Evolutionary conservation across 1,139 yeast species (phyloP).

Genomic region (Sugiyamaella pinicola): DNA sequence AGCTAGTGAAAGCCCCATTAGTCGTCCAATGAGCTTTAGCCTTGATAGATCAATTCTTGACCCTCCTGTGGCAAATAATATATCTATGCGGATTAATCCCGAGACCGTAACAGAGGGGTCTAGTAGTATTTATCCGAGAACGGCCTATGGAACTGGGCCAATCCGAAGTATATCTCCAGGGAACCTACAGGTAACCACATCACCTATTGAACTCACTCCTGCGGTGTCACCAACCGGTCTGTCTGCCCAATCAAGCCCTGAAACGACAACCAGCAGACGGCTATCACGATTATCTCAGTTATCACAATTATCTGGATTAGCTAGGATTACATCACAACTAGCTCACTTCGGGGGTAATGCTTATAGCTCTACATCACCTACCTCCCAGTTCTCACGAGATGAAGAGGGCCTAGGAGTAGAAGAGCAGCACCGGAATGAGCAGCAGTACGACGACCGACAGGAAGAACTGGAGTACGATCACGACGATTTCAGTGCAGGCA

Average conservation of each 20-base stretch:
- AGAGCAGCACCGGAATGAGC: neutral
- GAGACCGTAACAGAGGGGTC: neutral
- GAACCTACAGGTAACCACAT: neutral
- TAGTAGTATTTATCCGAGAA: too few species aligned
- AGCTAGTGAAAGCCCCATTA: neutral
- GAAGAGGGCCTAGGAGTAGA: neutral
- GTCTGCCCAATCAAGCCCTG: neutral
- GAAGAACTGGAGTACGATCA: too few species aligned
- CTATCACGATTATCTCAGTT: conserved; percentile 14
- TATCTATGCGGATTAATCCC: too few species aligned
- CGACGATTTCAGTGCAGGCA: too few species aligned
- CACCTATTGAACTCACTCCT: neutral
- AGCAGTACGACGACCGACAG: too few species aligned
- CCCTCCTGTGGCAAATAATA: too few species aligned
- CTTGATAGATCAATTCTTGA: neutral
- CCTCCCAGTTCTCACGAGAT: neutral
- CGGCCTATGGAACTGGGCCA: too few species aligned
- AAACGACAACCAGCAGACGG: neutral
- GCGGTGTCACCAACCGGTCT: neutral
- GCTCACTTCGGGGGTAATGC: conserved; percentile 6
- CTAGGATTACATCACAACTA: conserved; percentile 3
- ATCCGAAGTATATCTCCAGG: neutral
- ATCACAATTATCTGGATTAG: conserved; percentile 8
- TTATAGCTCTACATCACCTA: conserved; percentile 1
- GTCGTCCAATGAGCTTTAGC: neutral